These are phyloP conservation scores for Lactarius sp. DNA, from an alignment of 768 basidiomycete genomes.

Conservation along the genomic window DNA sequence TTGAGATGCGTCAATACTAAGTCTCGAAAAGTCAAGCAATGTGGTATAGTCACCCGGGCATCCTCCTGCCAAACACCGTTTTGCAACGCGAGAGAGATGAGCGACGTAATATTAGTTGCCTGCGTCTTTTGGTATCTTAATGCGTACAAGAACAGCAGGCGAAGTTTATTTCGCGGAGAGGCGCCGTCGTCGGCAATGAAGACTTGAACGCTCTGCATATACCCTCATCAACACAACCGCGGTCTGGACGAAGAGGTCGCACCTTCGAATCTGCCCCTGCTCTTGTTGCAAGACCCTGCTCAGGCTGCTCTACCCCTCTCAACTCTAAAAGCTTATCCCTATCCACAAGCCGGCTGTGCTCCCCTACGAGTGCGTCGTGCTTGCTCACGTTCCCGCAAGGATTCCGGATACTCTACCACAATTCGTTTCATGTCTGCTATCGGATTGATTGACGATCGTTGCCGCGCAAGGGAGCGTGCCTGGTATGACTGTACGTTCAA, in stretches of 20 bases:
- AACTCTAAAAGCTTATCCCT: conserved; percentile 81
- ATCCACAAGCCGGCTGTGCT: conserved; percentile 86
- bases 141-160: conserved; percentile 90
- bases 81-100: conserved; percentile 67
- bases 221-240: conserved; percentile 1
- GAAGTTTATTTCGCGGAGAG: conserved; percentile 77
- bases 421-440: conserved; percentile 99
- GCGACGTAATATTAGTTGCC: conserved; percentile 70
- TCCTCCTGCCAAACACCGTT: conserved; percentile 77
- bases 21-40: background rate
- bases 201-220: conserved; percentile 69
- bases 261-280: conserved; percentile 88
- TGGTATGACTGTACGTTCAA: conserved; percentile 94
- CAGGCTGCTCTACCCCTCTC: conserved; percentile 97
- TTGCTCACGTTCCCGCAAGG: conserved; percentile 98
- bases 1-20: no score
- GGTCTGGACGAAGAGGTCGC: conserved; percentile 28
- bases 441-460: conserved; percentile 73
- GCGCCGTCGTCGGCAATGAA: conserved; percentile 64
- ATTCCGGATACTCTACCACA: conserved; percentile 98
- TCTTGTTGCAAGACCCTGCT: conserved; percentile 92
- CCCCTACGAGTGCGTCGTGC: conserved; percentile 95
- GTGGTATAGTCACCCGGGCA: conserved; percentile 48
- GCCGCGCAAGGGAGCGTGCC: conserved; percentile 69
- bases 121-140: conserved; percentile 91